Evolutionary conservation across 2,329 filamentous ascomycete species (phyloP).

Genomic region (Esteya vermicola): DNA sequence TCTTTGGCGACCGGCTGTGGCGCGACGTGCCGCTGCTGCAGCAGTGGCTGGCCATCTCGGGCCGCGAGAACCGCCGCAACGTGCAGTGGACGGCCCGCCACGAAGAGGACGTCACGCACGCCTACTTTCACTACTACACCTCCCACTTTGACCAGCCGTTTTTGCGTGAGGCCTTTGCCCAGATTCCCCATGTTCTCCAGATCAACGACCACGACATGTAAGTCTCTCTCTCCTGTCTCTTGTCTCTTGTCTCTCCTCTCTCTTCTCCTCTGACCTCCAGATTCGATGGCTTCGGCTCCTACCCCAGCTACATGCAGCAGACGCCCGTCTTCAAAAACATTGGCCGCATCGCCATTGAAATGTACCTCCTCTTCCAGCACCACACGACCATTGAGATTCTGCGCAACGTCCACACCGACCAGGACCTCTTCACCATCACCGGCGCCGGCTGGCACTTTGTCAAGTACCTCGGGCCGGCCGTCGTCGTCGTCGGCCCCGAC

Average conservation of each 20-base stretch:
- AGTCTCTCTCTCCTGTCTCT: slow-evolving; percentile 25
- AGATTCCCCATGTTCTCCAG: slow-evolving; percentile 87
- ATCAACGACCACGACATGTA: slow-evolving; percentile 97
- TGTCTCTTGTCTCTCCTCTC: neutral
- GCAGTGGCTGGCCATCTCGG: slow-evolving; percentile 88
- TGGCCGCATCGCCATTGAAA: slow-evolving; percentile 84
- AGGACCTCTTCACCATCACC: slow-evolving; percentile 90
- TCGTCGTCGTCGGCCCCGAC: slow-evolving; percentile 81
- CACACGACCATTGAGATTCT: slow-evolving; percentile 92
- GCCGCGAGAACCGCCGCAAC: slow-evolving; percentile 84
- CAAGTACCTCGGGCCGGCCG: slow-evolving; percentile 84
- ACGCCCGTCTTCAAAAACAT: slow-evolving; percentile 98
- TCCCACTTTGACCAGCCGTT: slow-evolving; percentile 97
- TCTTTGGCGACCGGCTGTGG: slow-evolving; percentile 91
- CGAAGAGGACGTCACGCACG: slow-evolving; percentile 88
- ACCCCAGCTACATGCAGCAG: slow-evolving; percentile 96
- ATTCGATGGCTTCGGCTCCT: slow-evolving; percentile 94
- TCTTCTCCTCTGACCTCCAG: neutral
- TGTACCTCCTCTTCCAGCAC: slow-evolving; percentile 97
- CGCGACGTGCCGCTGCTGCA: slow-evolving; percentile 86
- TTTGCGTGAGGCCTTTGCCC: slow-evolving; percentile 85
- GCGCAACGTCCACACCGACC: slow-evolving; percentile 73
- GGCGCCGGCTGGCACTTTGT: slow-evolving; percentile 98
- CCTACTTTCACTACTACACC: slow-evolving; percentile 98
- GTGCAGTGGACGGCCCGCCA: slow-evolving; percentile 86